phyloP scores from a whole-genome alignment of 441 rosid genomes.

The Theobroma grandiflorum region DNA sequence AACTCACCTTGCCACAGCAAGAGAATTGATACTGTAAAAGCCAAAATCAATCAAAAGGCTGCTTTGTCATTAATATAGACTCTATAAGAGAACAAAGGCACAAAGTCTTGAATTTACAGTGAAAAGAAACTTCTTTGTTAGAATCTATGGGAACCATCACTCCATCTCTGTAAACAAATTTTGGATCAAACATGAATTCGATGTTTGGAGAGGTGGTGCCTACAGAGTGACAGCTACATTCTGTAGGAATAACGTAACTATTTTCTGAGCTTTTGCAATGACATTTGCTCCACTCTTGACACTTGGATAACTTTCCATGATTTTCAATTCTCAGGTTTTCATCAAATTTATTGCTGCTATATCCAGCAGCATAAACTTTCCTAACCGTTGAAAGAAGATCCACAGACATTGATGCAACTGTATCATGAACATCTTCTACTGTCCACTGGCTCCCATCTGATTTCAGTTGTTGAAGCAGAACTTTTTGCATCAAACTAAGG shows the following conservation, averaged over 20 bases:
- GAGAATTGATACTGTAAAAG: slow-evolving; percentile 30
- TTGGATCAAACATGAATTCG: slow-evolving; percentile 44
- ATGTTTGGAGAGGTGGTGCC: slow-evolving; percentile 34
- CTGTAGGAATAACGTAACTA: slow-evolving; percentile 40
- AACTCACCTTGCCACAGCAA: slow-evolving; percentile 29
- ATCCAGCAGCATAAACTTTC: slow-evolving; percentile 46
- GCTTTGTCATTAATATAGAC: slow-evolving; percentile 62
- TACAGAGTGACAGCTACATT: slow-evolving; percentile 65
- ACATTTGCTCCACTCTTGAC: slow-evolving; percentile 43
- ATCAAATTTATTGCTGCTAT: slow-evolving; percentile 34
- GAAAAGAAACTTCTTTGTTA: slow-evolving; percentile 44
- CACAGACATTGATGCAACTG: slow-evolving; percentile 71
- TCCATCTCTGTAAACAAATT: slow-evolving; percentile 76
- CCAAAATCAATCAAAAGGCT: slow-evolving; percentile 49
- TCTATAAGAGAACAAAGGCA: slow-evolving; percentile 80
- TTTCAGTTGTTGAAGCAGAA: slow-evolving; percentile 56
- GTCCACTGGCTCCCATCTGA: slow-evolving; percentile 46
- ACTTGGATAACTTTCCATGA: slow-evolving; percentile 26
- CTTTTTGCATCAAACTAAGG: slow-evolving; percentile 56
- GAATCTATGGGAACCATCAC: slow-evolving; percentile 61
- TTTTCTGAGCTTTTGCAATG: slow-evolving; percentile 50
- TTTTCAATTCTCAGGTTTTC: slow-evolving; percentile 36
- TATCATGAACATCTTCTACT: slow-evolving; percentile 74
- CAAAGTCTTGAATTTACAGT: slow-evolving; percentile 68
- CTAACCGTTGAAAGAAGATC: slow-evolving; percentile 70